Percentiles rank a stretch among this genome's conserved stretches.
phyloP scores from a whole-genome alignment of 257 asterid genomes.

The Solanum sitiens region DNA sequence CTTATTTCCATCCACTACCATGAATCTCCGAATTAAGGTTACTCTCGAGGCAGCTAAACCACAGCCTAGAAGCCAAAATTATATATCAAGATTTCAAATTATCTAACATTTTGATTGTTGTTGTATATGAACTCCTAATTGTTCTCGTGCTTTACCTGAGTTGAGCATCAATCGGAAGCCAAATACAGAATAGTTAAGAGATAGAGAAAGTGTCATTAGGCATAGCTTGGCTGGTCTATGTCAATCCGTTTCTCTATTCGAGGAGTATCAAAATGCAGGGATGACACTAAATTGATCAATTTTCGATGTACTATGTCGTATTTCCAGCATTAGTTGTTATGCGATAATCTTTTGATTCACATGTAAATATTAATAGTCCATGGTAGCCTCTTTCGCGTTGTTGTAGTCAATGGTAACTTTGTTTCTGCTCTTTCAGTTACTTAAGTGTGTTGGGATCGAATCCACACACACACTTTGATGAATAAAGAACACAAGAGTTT shows the following conservation, averaged over 20 bases:
- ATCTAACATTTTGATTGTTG: too few relatives aligned
- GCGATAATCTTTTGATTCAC: background rate
- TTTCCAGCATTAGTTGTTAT: background rate
- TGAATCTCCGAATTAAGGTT: too few relatives aligned
- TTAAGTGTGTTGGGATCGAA: background rate
- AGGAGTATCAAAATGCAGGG: conserved; percentile 88
- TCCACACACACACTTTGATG: too few relatives aligned
- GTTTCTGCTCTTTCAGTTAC: background rate
- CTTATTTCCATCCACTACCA: too few relatives aligned
- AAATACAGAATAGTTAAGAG: too few relatives aligned
- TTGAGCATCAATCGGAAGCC: too few relatives aligned
- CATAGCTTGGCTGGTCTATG: conserved; percentile 80
- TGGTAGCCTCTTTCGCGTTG: background rate
- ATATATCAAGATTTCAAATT: too few relatives aligned
- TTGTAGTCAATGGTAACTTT: background rate
- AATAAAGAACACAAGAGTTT: too few relatives aligned
- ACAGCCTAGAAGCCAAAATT: too few relatives aligned
- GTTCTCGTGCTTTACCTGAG: too few relatives aligned
- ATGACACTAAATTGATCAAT: conserved; percentile 52
- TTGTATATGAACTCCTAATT: too few relatives aligned
- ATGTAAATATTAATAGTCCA: background rate
- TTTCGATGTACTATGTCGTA: background rate
- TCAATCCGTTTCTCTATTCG: conserved; percentile 82
- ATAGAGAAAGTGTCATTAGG: conserved; percentile 16
- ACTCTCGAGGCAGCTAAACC: too few relatives aligned